A percentile compares a stretch with the other conserved stretches of the same genome.
These are phyloP conservation scores for Scheffersomyces lignicola DNA, from an alignment of 1,139 yeast species.

Conservation along the genomic window DNA sequence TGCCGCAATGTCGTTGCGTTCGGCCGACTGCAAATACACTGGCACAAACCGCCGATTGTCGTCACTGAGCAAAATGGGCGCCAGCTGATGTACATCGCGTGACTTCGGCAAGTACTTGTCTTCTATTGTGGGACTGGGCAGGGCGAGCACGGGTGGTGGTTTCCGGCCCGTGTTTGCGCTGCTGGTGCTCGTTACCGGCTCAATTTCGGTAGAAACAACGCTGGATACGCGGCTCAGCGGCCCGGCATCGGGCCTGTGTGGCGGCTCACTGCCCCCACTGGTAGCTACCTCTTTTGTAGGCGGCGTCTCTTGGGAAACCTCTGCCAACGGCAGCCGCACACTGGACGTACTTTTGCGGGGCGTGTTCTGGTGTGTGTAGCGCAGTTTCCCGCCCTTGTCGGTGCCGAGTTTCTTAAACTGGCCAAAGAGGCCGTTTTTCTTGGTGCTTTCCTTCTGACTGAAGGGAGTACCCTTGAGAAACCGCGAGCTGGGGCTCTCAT, in stretches of 20 bases:
- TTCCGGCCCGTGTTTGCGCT: background rate
- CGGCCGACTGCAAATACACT: slow-evolving; percentile 27
- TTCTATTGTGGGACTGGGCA: slow-evolving; percentile 15
- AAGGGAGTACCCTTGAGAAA: slow-evolving; percentile 10
- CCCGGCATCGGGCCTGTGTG: too few species aligned
- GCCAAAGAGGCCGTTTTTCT: too few species aligned
- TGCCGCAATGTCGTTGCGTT: slow-evolving; percentile 17
- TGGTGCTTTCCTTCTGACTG: slow-evolving; percentile 11
- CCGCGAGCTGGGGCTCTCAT: slow-evolving; percentile 3
- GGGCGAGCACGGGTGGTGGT: background rate
- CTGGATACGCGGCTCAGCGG: too few species aligned
- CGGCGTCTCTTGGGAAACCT: too few species aligned
- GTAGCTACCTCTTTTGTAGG: too few species aligned
- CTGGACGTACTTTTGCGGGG: too few species aligned
- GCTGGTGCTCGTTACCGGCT: too few species aligned
- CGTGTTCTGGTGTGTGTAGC: too few species aligned
- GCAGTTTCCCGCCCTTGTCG: slow-evolving; percentile 37
- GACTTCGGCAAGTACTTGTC: slow-evolving; percentile 31
- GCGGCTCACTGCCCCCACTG: too few species aligned
- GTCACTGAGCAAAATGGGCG: slow-evolving; percentile 58
- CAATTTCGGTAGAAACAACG: too few species aligned
- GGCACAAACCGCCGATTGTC: slow-evolving; percentile 59
- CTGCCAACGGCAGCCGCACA: too few species aligned
- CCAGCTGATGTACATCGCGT: slow-evolving; percentile 10
- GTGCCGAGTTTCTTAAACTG: slow-evolving; percentile 12